A percentile compares a stretch with the other conserved stretches of the same genome.
These are phyloP conservation scores for Globisporangium spiculum DNA, from an alignment of 352 stramenopile genomes.

Conservation along the genomic window DNA sequence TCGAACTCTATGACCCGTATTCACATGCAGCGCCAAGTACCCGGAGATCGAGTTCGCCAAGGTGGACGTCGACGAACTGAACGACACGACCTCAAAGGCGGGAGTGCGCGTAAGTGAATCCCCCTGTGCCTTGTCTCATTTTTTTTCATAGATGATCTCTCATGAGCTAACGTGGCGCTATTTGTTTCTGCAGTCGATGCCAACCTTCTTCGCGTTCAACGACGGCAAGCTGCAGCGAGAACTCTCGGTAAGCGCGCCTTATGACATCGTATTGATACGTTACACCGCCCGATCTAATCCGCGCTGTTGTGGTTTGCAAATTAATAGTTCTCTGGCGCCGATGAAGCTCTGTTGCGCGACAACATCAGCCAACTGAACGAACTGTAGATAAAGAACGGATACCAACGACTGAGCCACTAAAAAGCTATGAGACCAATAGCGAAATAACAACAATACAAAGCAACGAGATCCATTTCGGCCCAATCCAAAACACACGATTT, in stretches of 20 bases:
- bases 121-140: not conserved
- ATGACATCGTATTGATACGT: not conserved
- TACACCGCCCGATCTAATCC: not conserved
- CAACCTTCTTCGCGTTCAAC: constrained; percentile 85
- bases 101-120: constrained; percentile 67
- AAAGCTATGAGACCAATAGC: not conserved
- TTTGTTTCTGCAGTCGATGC: constrained; percentile 63
- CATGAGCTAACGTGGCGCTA: constrained; percentile 8
- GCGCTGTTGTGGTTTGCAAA: not conserved
- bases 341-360: constrained; percentile 65
- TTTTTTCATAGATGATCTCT: not conserved
- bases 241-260: constrained; percentile 50
- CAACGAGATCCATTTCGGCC: not conserved
- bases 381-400: constrained; percentile 29
- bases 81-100: constrained; percentile 74
- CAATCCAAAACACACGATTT: not conserved
- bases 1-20: not conserved
- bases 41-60: constrained; percentile 80
- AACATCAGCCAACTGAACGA: constrained; percentile 77
- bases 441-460: not conserved
- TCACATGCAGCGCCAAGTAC: constrained; percentile 43
- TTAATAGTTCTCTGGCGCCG: constrained; percentile 76
- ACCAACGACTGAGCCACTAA: not conserved
- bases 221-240: constrained; percentile 74
- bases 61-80: constrained; percentile 81